Evolutionary conservation across 2,329 filamentous ascomycete genomes (phyloP), one percentile per base, ranked within the genome.

Genomic region (Fusarium guadeloupense): DNA sequence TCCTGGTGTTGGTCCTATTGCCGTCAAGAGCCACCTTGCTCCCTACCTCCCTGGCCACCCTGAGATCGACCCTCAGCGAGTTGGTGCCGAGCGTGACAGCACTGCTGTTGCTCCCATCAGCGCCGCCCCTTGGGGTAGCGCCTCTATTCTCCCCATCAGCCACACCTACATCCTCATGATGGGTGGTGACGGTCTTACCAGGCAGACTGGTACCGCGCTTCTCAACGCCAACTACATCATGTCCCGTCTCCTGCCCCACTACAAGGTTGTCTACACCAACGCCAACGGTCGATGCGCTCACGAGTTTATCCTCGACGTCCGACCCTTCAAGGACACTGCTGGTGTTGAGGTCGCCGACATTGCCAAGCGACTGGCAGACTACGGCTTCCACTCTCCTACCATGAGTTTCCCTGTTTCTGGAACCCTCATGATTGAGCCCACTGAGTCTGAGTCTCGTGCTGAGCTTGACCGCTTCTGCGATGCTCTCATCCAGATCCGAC

Each of bases 211-310:
- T 78, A 89, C 96, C 67, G 95, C 92, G 2, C 81, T 98, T 16
- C 86, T 98, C 47, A 97, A 97, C 77, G 94, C 94, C 63, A 98
- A 98, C 84, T 98, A 98, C 82, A 92, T 98, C 74, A 90, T 97
- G 73, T 89, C 91, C 40, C 89, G 91, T 49, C 89, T 98, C 41
- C 89, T 90, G 74, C 87, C 89, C 3, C 87, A 97, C 80, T 98
- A 95, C 79, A 84, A 86, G 4, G 93, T 98, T 61, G 82, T 97
- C n/a, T 97, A 97, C 81, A 96, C 92, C 67, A 97, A 97, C 76
- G 83, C 85, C 45, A 85, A 92, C 62, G 90, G 89, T n/a, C 90
- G 93, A 52, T 98, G 94, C 74, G 94, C 94, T 0, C 94, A 98
- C 81, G 94, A 98, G 78, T 98, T 97, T 78, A 98, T 98, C 75